Evolutionary conservation across 2,329 filamentous ascomycete genomes (phyloP).

Genomic region (Fusarium clavum): DNA sequence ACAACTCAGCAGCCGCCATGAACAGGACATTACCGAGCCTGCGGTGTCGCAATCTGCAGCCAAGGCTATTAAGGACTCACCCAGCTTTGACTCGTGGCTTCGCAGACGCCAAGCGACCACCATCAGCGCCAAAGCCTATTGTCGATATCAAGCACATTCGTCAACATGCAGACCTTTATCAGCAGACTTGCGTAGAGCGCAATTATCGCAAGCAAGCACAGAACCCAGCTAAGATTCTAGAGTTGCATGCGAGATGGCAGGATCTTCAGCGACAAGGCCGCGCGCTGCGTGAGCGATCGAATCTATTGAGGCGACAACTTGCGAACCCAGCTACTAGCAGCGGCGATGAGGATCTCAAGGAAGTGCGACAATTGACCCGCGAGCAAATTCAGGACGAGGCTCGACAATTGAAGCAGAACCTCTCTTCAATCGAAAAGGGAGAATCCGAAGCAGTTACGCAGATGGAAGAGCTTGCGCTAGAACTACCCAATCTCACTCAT

Average conservation of each 20-base stretch:
- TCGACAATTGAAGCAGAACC: constrained; percentile 70
- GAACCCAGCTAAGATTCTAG: constrained; percentile 67
- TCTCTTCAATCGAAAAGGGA: constrained; percentile 69
- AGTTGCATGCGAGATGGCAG: constrained; percentile 68
- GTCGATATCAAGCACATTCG: constrained; percentile 93
- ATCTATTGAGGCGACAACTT: constrained; percentile 68
- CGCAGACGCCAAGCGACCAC: constrained; percentile 62
- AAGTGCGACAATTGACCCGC: constrained; percentile 54
- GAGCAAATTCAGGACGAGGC: constrained; percentile 72
- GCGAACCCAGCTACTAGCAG: constrained; percentile 63
- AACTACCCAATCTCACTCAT: constrained; percentile 89
- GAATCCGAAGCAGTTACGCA: constrained; percentile 71
- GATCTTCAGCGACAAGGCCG: constrained; percentile 70
- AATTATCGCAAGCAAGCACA: constrained; percentile 75
- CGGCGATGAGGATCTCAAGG: constrained; percentile 56
- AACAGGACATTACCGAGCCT: constrained; percentile 47
- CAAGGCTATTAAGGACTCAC: constrained; percentile 16
- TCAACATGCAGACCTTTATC: constrained; percentile 82
- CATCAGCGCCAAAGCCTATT: constrained; percentile 80
- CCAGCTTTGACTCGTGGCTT: constrained; percentile 36
- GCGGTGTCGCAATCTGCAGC: constrained; percentile 41
- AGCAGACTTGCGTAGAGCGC: constrained; percentile 83
- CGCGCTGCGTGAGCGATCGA: constrained; percentile 73
- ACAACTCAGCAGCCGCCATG: constrained; percentile 46
- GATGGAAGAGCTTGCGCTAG: constrained; percentile 79